Evolutionary conservation across 805 yeast genomes (phyloP).

Genomic region (Cyberlindnera mississippiensis): DNA sequence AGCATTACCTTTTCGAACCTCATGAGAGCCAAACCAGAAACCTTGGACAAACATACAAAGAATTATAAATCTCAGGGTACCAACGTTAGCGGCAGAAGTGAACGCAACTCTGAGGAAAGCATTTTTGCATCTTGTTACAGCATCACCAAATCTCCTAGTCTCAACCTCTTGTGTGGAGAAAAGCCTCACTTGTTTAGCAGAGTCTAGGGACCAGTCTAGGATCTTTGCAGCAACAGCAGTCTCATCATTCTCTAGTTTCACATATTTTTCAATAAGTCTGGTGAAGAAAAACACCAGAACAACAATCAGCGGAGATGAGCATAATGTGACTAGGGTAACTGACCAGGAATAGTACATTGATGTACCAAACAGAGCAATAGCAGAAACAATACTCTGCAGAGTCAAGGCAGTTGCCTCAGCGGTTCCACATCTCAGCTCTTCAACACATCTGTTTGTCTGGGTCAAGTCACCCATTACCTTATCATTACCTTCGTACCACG

Average conservation of each 20-base stretch:
- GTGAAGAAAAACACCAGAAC: slow-evolving; percentile 48
- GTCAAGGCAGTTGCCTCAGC: slow-evolving; percentile 63
- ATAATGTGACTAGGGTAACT: slow-evolving; percentile 71
- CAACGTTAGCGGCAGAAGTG: slow-evolving; percentile 51
- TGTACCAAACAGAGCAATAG: slow-evolving; percentile 51
- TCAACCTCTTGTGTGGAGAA: slow-evolving; percentile 58
- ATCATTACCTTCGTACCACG: slow-evolving; percentile 61
- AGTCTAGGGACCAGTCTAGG: slow-evolving; percentile 65
- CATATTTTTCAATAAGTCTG: slow-evolving; percentile 42
- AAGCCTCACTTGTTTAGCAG: slow-evolving; percentile 57
- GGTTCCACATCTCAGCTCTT: slow-evolving; percentile 63
- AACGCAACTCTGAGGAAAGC: slow-evolving; percentile 43
- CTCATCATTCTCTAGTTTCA: slow-evolving; percentile 52
- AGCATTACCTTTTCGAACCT: slow-evolving; percentile 50
- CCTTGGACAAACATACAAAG: slow-evolving; percentile 84
- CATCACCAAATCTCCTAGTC: slow-evolving; percentile 34
- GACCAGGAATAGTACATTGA: slow-evolving; percentile 84
- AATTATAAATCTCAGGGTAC: slow-evolving; percentile 51
- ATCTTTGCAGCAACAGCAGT: slow-evolving; percentile 55
- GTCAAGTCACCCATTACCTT: slow-evolving; percentile 60
- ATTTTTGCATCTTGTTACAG: slow-evolving; percentile 30
- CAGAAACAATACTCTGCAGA: slow-evolving; percentile 49
- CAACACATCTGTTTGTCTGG: slow-evolving; percentile 67
- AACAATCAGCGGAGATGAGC: slow-evolving; percentile 66
- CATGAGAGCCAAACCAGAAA: slow-evolving; percentile 82